phyloP scores from a whole-genome alignment of 345 rosid genomes.

The thale cress (Arabidopsis thaliana) region TAIR10.1 NC_003075.7:317501-318000 shows the following conservation, averaged over 20 bases:
- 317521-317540: slow-evolving; percentile 11
- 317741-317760: slow-evolving; percentile 14
- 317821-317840: slow-evolving; percentile 61
- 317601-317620: slow-evolving; percentile 21
- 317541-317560: slow-evolving; percentile 14
- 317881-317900: slow-evolving; percentile 54
- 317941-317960: background rate
- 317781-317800: slow-evolving; percentile 82
- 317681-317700: background rate
- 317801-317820: slow-evolving; percentile 77
- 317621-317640: background rate
- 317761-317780: slow-evolving; percentile 47
- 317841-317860: slow-evolving; percentile 57
- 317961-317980: background rate
- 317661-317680: background rate
- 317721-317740: slow-evolving; percentile 22
- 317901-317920: slow-evolving; percentile 1
- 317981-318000: slow-evolving; percentile 5
- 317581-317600: slow-evolving; percentile 26
- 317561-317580: slow-evolving; percentile 23
- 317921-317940: background rate
- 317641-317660: background rate
- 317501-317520: slow-evolving; percentile 11
- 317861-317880: slow-evolving; percentile 76
- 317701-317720: slow-evolving; percentile 13